Evolutionary conservation across 2,329 filamentous ascomycete species (phyloP).

Genomic region (Boeremia exigua): DNA sequence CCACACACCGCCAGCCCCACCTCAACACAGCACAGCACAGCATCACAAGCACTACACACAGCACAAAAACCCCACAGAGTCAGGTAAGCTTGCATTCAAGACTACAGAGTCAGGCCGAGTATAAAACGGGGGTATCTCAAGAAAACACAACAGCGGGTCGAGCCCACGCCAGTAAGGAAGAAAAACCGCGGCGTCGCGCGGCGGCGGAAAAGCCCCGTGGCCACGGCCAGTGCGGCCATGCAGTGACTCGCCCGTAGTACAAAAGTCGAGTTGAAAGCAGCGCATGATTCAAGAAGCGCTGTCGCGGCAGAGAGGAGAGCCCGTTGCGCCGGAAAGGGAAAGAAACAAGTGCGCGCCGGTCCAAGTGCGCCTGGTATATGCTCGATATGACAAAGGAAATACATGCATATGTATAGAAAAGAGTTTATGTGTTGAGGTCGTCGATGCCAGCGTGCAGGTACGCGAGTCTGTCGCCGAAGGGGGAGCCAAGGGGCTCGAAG

Average conservation of each 20-base stretch:
- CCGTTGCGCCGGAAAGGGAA: constrained; percentile 27
- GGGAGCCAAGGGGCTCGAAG: constrained; percentile 35
- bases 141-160: constrained; percentile 29
- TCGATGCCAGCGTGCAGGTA: constrained; percentile 33
- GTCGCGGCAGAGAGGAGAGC: constrained; percentile 43
- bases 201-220: background rate
- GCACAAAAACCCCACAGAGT: background rate
- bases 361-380: constrained; percentile 20
- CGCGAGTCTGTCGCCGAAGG: constrained; percentile 35
- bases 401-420: background rate
- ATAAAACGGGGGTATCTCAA: constrained; percentile 38
- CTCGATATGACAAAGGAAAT: constrained; percentile 20
- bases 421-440: constrained; percentile 23
- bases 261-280: constrained; percentile 9
- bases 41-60: too few species aligned
- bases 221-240: constrained; percentile 7
- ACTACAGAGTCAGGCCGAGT: constrained; percentile 9
- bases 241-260: constrained; percentile 21
- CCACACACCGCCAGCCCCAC: too few species aligned
- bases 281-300: constrained; percentile 29
- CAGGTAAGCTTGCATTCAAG: constrained; percentile 7
- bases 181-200: background rate
- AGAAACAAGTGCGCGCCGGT: constrained; percentile 6
- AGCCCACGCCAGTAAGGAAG: background rate
- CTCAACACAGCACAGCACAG: too few species aligned